Evolutionary conservation across 192 early-diverging fungal genomes (phyloP), one percentile per base, ranked within the genome.

Genomic region (Podila epicladia): DNA sequence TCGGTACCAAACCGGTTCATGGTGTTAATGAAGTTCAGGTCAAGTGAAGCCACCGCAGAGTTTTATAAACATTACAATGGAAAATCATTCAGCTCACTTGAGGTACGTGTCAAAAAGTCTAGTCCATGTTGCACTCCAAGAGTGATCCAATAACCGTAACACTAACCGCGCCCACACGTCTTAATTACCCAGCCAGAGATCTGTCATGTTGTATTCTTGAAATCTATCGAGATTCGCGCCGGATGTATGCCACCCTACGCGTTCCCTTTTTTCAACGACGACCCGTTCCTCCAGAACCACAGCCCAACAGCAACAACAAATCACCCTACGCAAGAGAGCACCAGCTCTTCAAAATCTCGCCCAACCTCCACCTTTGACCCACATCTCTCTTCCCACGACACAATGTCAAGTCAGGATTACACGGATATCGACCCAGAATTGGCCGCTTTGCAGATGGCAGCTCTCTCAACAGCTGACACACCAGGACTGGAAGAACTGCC

Each of bases 51-150:
- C 9, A 93, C 95, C 2, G 77, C 78, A 28, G 86, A 86, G 58
- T 98, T 97, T 73, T 91, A 94, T 51, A 72, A 61, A 9, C 85
- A 93, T 55, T 98, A 89, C 87, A 97, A 95, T 71, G 96, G 95
- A 37, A 87, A 89, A 64, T 86, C 88, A 8, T 99, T 97, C 71
- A 95, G 90, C 63, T 93, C 94, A 9, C 84, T 98, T 33, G 95
- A 98, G 79, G 89, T 87, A 65, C 53, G 35, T 6, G 37, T 19
- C 49, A 49, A 7, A 49, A 6, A 2, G 13, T 60, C 12, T 7
- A 0, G 12, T 72, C 28, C 15, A 11, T 61, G 6, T 20, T 28
- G 0, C 33, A 4, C 41, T 1, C 3, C 41, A 45, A 45, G 41
- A 15, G 13, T 15, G 41, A 17, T 45, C 38, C 12, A 41, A 41